These are phyloP conservation scores for Lodderomyces margitis DNA, from an alignment of 1,139 yeast genomes.

Conservation along the genomic window DNA sequence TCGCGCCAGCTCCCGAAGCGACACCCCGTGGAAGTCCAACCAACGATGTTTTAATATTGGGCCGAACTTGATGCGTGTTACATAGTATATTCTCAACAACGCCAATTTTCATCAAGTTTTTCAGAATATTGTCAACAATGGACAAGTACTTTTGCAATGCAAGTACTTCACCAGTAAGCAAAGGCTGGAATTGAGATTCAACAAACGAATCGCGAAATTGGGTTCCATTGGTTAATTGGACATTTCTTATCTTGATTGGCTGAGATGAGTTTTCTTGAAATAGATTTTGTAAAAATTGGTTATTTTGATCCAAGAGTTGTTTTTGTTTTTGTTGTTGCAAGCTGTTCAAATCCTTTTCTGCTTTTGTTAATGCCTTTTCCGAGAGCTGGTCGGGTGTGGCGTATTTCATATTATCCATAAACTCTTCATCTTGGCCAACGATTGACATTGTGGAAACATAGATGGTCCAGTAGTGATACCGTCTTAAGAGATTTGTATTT, in stretches of 20 bases:
- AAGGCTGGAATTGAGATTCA: slow-evolving; percentile 52
- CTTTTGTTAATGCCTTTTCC: slow-evolving; percentile 15
- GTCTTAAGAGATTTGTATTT: not conserved
- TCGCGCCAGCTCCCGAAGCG: slow-evolving; percentile 16
- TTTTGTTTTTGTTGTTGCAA: slow-evolving; percentile 32
- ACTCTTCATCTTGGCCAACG: slow-evolving; percentile 17
- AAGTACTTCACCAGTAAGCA: slow-evolving; percentile 32
- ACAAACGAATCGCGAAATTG: slow-evolving; percentile 53
- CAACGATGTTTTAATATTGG: slow-evolving; percentile 5
- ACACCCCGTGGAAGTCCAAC: not conserved
- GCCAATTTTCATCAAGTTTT: slow-evolving; percentile 41
- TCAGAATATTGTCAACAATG: slow-evolving; percentile 42
- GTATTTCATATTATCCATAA: slow-evolving; percentile 16
- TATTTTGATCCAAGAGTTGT: slow-evolving; percentile 39
- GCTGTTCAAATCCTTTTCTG: slow-evolving; percentile 33
- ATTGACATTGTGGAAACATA: slow-evolving; percentile 16
- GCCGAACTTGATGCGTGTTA: slow-evolving; percentile 32
- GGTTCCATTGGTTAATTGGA: slow-evolving; percentile 56
- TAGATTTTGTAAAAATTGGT: slow-evolving; percentile 38
- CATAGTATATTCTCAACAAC: slow-evolving; percentile 46
- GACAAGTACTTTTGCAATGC: slow-evolving; percentile 38
- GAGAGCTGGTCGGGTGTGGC: slow-evolving; percentile 3
- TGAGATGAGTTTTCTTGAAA: slow-evolving; percentile 40
- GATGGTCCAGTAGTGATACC: not conserved
- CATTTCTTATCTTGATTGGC: slow-evolving; percentile 46